These are phyloP conservation scores for Suhomyces maxii DNA, from an alignment of 1,139 yeast genomes.

Conservation along the genomic window DNA sequence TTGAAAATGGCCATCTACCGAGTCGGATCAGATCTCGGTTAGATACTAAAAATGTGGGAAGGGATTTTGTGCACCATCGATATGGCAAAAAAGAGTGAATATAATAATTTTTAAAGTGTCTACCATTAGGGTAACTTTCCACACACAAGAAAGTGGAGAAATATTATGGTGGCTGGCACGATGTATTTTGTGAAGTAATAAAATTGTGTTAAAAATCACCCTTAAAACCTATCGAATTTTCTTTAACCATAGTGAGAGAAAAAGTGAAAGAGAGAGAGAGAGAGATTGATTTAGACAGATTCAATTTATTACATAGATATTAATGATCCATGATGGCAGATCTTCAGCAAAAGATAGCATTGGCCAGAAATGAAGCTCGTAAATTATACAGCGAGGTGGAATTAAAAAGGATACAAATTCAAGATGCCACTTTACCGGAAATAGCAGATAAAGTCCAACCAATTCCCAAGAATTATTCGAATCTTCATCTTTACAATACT, in stretches of 20 bases:
- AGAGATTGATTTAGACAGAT: neutral
- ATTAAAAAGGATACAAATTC: slow-evolving; percentile 37
- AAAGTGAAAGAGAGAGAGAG: too few relatives aligned
- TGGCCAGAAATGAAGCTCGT: slow-evolving; percentile 49
- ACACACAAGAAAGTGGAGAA: too few relatives aligned
- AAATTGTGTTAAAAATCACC: too few relatives aligned
- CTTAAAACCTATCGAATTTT: too few relatives aligned
- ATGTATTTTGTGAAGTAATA: too few relatives aligned
- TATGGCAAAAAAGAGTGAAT: too few relatives aligned
- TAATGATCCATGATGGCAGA: neutral
- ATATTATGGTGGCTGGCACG: too few relatives aligned
- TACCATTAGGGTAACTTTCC: too few relatives aligned
- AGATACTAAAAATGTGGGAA: slow-evolving; percentile 1
- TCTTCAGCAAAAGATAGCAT: slow-evolving; percentile 22
- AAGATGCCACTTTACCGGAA: slow-evolving; percentile 47
- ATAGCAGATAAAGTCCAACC: slow-evolving; percentile 32
- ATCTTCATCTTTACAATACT: slow-evolving; percentile 38
- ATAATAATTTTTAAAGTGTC: too few relatives aligned
- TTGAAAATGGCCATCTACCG: too few relatives aligned
- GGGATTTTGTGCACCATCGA: neutral
- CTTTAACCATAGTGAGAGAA: too few relatives aligned
- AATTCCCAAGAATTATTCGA: slow-evolving; percentile 34
- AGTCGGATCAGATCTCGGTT: too few relatives aligned
- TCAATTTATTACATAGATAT: neutral
- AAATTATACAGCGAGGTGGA: slow-evolving; percentile 51